Evolutionary conservation across 1,284 basidiomycete genomes (phyloP).

Genomic region (Gymnopus androsaceus): DNA sequence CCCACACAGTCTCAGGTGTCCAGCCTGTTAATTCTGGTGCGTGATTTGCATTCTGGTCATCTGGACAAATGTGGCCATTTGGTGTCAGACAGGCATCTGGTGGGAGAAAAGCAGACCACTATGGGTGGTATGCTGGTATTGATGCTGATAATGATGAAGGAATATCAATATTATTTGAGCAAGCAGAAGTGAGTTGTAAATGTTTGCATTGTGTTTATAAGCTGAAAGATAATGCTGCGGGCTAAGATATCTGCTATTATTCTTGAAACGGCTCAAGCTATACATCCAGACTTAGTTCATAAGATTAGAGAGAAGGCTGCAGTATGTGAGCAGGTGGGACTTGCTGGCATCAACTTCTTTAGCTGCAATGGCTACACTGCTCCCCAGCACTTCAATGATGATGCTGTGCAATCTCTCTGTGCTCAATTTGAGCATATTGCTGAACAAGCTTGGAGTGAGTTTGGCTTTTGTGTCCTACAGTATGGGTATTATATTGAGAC

Average conservation of each 20-base stretch:
- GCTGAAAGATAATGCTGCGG: neutral
- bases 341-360: neutral
- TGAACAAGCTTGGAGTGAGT: neutral
- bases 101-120: neutral
- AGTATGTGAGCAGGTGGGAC: neutral
- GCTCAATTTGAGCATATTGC: neutral
- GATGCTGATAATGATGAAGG: neutral
- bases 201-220: neutral
- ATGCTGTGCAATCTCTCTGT: neutral
- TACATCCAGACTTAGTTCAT: neutral
- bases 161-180: neutral
- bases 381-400: constrained; percentile 1
- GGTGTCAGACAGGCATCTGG: neutral
- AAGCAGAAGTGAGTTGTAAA: constrained; percentile 1
- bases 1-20: neutral
- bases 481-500: constrained; percentile 1
- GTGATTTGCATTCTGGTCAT: neutral
- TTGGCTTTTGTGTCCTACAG: neutral
- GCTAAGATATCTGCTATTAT: neutral
- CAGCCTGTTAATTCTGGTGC: neutral
- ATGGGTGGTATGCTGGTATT: neutral
- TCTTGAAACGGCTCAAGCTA: neutral
- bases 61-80: neutral
- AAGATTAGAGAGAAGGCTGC: neutral
- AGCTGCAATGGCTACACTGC: neutral